Evolutionary conservation across 257 asterid species (phyloP), one percentile per base, ranked within the genome.

Genomic region (Pogostemon cablin): DNA sequence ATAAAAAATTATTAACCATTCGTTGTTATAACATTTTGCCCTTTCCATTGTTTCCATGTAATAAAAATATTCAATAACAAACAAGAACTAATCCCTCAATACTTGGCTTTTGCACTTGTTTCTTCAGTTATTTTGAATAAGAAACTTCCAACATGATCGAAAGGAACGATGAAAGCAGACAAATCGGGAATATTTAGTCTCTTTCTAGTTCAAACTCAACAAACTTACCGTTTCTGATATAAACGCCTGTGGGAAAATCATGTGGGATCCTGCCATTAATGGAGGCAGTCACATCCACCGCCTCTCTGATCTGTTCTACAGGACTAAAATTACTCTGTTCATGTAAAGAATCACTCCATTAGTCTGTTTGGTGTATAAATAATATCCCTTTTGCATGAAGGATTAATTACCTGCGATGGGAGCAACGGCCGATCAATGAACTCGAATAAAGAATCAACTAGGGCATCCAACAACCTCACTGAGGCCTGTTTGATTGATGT

Each of bases 281-380:
- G 10, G 67, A 72, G 4, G 49, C 68, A 0, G 69, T 65, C 43
- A 76, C 80, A 20, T 0, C 7, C n/a, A 79, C 67, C 1, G 82
- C 77, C 69, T 76, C 81, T 35, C 75, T 88, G 5, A 78, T 74
- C 79, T 85, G 90, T 71, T 85, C 90, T 0, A 85, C 91, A 0
- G 96, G 93, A 62, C 83, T 87, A 76, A 83, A 87, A 64, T 87
- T 89, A 65, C 80, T 80, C 93, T 89, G 74, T 40, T 59, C 20
- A 49, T 25, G n/a, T 9, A 59, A 59, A 55, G 32, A 25, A 25
- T 25, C 32, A 25, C 32, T 25, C 32, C 32, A 25, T 25, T 25
- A 25, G 32, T 25, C 32, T 25, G 32, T 25, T 25, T 25, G 32
- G 32, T 25, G 32, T 25, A 25, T 25, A 25, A 25, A 25, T 25